phyloP scores from a whole-genome alignment of 2,329 filamentous ascomycete species.

The Rhynchosporium agropyri region DNA sequence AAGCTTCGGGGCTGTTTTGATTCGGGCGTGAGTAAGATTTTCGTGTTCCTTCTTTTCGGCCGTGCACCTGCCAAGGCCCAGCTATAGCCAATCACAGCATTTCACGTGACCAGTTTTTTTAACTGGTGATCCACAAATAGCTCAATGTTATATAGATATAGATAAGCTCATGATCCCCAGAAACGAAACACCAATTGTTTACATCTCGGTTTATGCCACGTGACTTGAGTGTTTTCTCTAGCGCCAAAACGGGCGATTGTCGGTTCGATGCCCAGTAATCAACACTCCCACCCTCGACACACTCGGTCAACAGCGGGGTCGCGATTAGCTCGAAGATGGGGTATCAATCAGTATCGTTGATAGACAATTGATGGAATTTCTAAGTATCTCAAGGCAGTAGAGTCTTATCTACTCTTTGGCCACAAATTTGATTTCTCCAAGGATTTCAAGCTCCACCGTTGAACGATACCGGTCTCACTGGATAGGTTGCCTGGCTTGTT shows the following conservation, averaged over 20 bases:
- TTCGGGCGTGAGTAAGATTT: too few relatives aligned
- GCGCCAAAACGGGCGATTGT: not conserved
- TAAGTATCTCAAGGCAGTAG: constrained; percentile 2
- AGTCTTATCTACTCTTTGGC: constrained; percentile 13
- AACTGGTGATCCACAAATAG: too few relatives aligned
- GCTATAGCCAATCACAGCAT: too few relatives aligned
- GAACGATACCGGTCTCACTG: not conserved
- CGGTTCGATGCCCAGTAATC: not conserved
- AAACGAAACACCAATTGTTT: not conserved
- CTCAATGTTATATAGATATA: too few relatives aligned
- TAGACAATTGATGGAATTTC: not conserved
- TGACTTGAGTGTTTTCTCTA: not conserved
- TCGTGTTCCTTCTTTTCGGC: too few relatives aligned
- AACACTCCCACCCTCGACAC: constrained; percentile 5
- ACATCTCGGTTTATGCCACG: not conserved
- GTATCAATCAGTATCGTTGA: not conserved
- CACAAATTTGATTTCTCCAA: constrained; percentile 7
- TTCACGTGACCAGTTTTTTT: too few relatives aligned
- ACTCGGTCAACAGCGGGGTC: not conserved
- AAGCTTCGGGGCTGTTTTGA: too few relatives aligned
- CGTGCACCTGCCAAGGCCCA: too few relatives aligned
- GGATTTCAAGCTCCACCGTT: constrained; percentile 1
- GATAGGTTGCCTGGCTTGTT: not conserved
- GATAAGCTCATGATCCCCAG: too few relatives aligned
- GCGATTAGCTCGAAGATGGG: not conserved